phyloP scores from a whole-genome alignment of 2,329 filamentous ascomycete species.

The Thermothelomyces thermophilus region DNA sequence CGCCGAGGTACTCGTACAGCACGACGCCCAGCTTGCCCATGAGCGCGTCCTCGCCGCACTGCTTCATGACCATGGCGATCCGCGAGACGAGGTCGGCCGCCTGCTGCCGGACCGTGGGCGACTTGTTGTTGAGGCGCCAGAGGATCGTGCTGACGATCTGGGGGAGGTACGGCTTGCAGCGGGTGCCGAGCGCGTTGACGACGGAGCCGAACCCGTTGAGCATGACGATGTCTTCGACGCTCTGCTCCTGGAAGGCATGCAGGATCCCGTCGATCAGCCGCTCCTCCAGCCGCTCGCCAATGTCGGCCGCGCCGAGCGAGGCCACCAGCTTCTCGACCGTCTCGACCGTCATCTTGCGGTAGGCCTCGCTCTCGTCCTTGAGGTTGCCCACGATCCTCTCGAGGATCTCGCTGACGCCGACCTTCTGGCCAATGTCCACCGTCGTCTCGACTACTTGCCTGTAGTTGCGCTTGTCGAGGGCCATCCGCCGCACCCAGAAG shows the following conservation, averaged over 20 bases:
- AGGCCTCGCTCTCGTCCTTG: constrained; percentile 96
- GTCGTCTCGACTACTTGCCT: constrained; percentile 97
- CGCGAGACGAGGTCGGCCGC: constrained; percentile 93
- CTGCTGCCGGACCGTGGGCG: constrained; percentile 91
- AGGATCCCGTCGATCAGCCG: constrained; percentile 91
- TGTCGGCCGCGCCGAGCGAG: constrained; percentile 86
- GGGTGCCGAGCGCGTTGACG: constrained; percentile 85
- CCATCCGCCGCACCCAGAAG: constrained; percentile 97
- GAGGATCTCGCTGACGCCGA: constrained; percentile 92
- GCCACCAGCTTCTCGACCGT: constrained; percentile 96
- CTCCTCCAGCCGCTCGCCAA: constrained; percentile 87
- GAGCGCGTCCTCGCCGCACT: constrained; percentile 90
- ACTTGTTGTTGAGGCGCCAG: constrained; percentile 97
- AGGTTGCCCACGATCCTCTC: constrained; percentile 90
- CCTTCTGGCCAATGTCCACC: constrained; percentile 93
- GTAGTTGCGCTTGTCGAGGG: constrained; percentile 94
- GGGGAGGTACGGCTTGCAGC: constrained; percentile 92
- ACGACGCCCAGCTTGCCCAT: constrained; percentile 94
- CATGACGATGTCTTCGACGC: constrained; percentile 90
- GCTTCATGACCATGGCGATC: constrained; percentile 98
- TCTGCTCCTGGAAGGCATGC: constrained; percentile 96
- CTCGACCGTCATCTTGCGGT: constrained; percentile 98
- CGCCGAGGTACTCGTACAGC: constrained; percentile 94
- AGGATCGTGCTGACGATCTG: constrained; percentile 97
- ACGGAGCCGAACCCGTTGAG: constrained; percentile 97